Evolutionary conservation across 2,329 filamentous ascomycete genomes (phyloP).

Genomic region (Clonostachys chloroleuca): DNA sequence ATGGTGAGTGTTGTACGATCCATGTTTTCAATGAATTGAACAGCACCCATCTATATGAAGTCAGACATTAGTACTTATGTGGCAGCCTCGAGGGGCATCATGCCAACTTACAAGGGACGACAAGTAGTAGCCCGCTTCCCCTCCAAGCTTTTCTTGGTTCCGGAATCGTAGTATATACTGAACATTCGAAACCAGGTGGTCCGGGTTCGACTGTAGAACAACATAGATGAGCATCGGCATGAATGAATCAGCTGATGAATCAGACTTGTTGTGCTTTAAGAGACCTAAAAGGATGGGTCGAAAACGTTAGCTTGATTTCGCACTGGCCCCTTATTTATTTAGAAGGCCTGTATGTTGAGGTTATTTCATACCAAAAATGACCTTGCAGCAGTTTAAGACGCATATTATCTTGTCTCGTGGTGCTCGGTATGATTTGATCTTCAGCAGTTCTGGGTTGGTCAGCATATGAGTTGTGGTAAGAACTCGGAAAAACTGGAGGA

Average conservation of each 20-base stretch:
- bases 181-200: slow-evolving; percentile 93
- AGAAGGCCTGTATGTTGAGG: neutral
- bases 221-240: slow-evolving; percentile 94
- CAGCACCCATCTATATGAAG: slow-evolving; percentile 69
- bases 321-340: neutral
- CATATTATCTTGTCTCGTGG: slow-evolving; percentile 98
- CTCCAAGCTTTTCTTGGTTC: slow-evolving; percentile 93
- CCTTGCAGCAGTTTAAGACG: slow-evolving; percentile 97
- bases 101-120: slow-evolving; percentile 71
- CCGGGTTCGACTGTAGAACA: slow-evolving; percentile 88
- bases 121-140: slow-evolving; percentile 97
- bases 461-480: slow-evolving; percentile 1
- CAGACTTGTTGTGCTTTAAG: slow-evolving; percentile 84
- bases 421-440: slow-evolving; percentile 96
- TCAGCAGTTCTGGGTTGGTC: slow-evolving; percentile 69
- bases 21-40: slow-evolving; percentile 95
- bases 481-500: neutral
- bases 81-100: neutral
- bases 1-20: slow-evolving; percentile 93
- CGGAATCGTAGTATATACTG: slow-evolving; percentile 97
- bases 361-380: slow-evolving; percentile 77
- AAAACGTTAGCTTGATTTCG: slow-evolving; percentile 7
- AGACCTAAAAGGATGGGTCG: slow-evolving; percentile 49
- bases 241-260: slow-evolving; percentile 95
- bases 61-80: neutral